phyloP scores from a whole-genome alignment of 306 rosid genomes.

The Pterocarpus santalinus region DNA sequence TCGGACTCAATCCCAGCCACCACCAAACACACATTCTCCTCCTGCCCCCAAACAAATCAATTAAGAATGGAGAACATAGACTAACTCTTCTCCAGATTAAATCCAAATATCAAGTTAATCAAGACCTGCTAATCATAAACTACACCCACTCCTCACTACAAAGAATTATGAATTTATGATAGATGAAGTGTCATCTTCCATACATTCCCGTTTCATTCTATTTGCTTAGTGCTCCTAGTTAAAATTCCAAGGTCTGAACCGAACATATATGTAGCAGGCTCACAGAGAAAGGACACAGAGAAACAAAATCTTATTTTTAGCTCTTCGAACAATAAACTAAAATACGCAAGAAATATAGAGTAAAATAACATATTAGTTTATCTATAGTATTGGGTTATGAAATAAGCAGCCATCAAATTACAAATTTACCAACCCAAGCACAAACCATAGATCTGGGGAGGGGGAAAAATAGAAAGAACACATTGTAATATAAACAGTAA shows the following conservation, averaged over 20 bases:
- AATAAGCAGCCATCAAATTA: constrained; percentile 24
- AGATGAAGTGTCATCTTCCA: background rate
- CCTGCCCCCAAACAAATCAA: no score
- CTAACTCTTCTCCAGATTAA: constrained; percentile 10
- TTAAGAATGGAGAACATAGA: background rate
- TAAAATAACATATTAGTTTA: constrained; percentile 1
- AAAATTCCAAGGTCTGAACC: background rate
- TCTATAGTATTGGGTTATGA: background rate
- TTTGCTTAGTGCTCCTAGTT: background rate
- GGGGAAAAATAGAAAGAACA: no score
- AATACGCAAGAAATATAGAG: constrained; percentile 3
- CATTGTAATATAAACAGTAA: no score
- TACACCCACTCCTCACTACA: background rate
- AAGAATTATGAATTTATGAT: background rate
- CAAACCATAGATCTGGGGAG: background rate
- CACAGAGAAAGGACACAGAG: no score
- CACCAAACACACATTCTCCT: no score
- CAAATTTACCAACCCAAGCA: constrained; percentile 9
- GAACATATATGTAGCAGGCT: no score
- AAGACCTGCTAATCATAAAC: constrained; percentile 16
- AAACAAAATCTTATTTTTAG: background rate
- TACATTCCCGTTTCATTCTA: background rate
- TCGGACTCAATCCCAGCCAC: no score
- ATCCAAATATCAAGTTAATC: background rate
- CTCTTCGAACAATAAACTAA: constrained; percentile 26